phyloP scores from a whole-genome alignment of 2,329 filamentous ascomycete species.

The Alternaria hordeiaustralica region DNA sequence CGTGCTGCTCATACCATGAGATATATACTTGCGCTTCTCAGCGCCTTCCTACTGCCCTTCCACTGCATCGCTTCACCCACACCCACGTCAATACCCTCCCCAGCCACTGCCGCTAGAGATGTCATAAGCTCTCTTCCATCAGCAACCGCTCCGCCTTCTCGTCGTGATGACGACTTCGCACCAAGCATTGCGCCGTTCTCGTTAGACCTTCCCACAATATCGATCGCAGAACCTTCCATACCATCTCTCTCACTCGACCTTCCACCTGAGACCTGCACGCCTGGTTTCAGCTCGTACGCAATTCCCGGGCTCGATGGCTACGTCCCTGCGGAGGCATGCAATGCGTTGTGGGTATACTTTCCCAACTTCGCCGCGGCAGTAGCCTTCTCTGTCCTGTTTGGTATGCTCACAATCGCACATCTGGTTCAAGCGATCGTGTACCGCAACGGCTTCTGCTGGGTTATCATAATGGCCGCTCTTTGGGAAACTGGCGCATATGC shows the following conservation, averaged over 20 bases:
- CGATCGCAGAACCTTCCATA: constrained; percentile 15
- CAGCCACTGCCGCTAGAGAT: constrained; percentile 9
- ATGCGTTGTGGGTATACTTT: constrained; percentile 27
- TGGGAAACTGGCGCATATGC: constrained; percentile 54
- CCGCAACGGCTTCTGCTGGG: constrained; percentile 48
- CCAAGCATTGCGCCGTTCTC: constrained; percentile 18
- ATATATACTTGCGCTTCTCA: constrained; percentile 16
- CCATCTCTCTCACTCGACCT: constrained; percentile 15
- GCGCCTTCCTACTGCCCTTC: constrained; percentile 17
- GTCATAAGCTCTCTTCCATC: constrained; percentile 3
- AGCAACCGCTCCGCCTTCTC: constrained; percentile 9
- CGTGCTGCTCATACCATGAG: constrained; percentile 16
- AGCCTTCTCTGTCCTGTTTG: constrained; percentile 28
- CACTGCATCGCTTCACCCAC: constrained; percentile 15
- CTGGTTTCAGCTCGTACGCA: constrained; percentile 20
- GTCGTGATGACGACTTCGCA: constrained; percentile 15
- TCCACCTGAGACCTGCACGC: constrained; percentile 20
- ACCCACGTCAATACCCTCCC: constrained; percentile 4
- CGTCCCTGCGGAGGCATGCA: constrained; percentile 25
- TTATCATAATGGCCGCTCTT: constrained; percentile 52
- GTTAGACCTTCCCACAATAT: constrained; percentile 15
- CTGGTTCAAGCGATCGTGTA: constrained; percentile 24
- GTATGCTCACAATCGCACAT: constrained; percentile 25
- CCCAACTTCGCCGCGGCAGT: constrained; percentile 30
- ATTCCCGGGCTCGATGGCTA: constrained; percentile 29